Evolutionary conservation across 805 yeast genomes (phyloP), one percentile per base, ranked within the genome.

Genomic region (Lachancea meyersii): DNA sequence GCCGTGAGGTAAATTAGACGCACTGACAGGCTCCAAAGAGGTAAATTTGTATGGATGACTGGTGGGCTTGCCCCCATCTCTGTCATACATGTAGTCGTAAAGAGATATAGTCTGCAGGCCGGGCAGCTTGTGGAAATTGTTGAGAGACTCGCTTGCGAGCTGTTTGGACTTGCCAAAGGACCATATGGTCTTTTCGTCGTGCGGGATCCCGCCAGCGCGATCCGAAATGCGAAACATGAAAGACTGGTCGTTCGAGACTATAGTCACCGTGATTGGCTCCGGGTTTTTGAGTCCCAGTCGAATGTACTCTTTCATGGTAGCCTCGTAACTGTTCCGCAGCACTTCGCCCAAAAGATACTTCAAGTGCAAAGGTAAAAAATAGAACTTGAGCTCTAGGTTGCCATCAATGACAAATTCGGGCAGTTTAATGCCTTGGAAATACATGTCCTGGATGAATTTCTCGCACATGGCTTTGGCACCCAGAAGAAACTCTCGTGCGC

Each of bases 301-400:
- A 5, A 72, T 54, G 43, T 68, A 71, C 34, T 69, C 67, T 35
- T 69, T 69, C 41, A 86, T 76, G 0, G 95, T 84, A 0, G 95
- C 91, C 57, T 86, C 94, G 52, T 78, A 75, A 3, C 94, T 77
- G 58, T 93, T 91, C 49, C 97, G 73, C 45, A 93, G 65, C 28
- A 91, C 80, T 62, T 91, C 97, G 18, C 96, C 93, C 40, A 89
- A 69, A 31, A 91, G 70, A 60, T 86, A 91, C 54, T 85, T 88
- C 50, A 93, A 68, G 66, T 91, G 97, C 3, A 88, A 80, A 9
- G 82, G 80, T 69, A 93, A 73, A 58, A 88, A 91, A 37, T 88
- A 93, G 61, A 93, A 86, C 14, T 71, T 71, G 19, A 81, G 69
- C 45, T 79, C 77, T 6, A 67, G 51, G 17, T 80, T 81, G 2